These are phyloP conservation scores for Rehmannia glutinosa DNA, from an alignment of 257 asterid species.

Conservation along the genomic window DNA sequence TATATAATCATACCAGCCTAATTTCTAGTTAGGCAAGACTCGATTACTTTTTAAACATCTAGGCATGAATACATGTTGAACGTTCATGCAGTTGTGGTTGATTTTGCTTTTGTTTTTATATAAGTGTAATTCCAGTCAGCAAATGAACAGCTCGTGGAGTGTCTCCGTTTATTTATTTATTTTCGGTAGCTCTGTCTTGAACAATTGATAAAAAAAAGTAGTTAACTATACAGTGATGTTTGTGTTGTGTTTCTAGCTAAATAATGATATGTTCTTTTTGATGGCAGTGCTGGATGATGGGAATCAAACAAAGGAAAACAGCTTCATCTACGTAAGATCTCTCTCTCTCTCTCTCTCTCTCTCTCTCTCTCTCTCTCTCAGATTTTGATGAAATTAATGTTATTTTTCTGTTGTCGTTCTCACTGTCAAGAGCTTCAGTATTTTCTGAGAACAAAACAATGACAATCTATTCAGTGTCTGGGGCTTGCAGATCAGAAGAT, in stretches of 20 bases:
- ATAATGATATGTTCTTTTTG: conserved; percentile 16
- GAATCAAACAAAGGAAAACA: conserved; percentile 77
- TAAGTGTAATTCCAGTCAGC: not conserved
- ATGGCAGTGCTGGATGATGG: conserved; percentile 83
- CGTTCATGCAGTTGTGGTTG: not conserved
- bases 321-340: conserved; percentile 87
- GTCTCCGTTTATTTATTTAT: not conserved
- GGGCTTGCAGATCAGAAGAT: not conserved
- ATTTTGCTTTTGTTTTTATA: not conserved
- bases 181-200: not conserved
- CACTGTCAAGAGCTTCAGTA: not conserved
- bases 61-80: not conserved
- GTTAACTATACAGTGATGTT: not conserved
- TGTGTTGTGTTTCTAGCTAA: conserved; percentile 12
- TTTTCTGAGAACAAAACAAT: not conserved
- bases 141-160: not conserved
- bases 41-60: not conserved
- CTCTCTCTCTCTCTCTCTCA: not conserved
- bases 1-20: not conserved
- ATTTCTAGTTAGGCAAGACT: not conserved
- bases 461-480: conserved; percentile 8
- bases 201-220: not conserved
- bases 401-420: not conserved
- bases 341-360: conserved; percentile 7
- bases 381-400: not conserved